phyloP scores from a whole-genome alignment of 306 rosid species.

The Urtica urens region DNA sequence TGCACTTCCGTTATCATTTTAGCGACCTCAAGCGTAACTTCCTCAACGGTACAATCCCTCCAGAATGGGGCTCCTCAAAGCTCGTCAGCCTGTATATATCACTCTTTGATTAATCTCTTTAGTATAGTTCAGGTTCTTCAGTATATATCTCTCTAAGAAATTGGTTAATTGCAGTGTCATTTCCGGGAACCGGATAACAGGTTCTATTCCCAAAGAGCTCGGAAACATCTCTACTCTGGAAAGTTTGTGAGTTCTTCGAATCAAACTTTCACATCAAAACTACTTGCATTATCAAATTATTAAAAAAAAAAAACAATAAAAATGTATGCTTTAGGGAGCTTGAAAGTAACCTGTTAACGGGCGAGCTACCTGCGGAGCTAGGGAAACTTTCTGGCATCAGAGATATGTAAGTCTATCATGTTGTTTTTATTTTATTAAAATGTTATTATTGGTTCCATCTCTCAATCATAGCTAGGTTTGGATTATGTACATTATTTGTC shows the following conservation, averaged over 20 bases:
- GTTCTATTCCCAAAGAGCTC: background rate
- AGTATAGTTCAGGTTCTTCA: background rate
- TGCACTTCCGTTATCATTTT: too few relatives aligned
- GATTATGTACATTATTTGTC: background rate
- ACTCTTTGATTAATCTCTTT: background rate
- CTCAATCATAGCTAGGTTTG: background rate
- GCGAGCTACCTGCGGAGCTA: background rate
- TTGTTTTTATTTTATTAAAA: too few relatives aligned
- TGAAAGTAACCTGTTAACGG: background rate
- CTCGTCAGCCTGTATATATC: background rate
- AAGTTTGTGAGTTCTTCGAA: background rate
- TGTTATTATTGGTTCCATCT: background rate
- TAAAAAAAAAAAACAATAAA: too few relatives aligned
- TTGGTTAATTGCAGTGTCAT: background rate
- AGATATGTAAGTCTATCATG: background rate
- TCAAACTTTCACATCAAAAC: too few relatives aligned
- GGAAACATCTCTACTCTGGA: background rate
- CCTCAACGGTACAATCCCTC: background rate
- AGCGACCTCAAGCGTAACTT: background rate
- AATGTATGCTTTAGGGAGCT: background rate
- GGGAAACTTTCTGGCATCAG: background rate
- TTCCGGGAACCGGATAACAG: background rate
- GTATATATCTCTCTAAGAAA: constrained; percentile 6
- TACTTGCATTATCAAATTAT: too few relatives aligned
- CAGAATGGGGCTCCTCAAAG: background rate